These are phyloP conservation scores for Reticulascus tulasneorum DNA, from an alignment of 2,329 filamentous ascomycete genomes.

Conservation along the genomic window DNA sequence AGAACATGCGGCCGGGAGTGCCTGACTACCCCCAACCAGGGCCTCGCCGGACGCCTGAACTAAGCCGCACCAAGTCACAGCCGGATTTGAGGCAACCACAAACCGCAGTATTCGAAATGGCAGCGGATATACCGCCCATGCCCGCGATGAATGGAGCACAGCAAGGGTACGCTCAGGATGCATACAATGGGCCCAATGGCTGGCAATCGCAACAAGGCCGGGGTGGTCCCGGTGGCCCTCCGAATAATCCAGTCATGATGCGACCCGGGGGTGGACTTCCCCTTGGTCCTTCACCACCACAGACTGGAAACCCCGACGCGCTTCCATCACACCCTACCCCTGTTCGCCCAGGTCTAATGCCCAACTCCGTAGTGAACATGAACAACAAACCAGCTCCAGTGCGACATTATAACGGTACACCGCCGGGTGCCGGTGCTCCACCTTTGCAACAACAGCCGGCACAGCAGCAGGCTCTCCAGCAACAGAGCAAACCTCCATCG, in stretches of 20 bases:
- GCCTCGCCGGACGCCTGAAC: slow-evolving; percentile 46
- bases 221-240: too few species aligned
- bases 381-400: slow-evolving; percentile 56
- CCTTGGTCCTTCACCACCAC: slow-evolving; percentile 20
- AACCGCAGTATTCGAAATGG: slow-evolving; percentile 71
- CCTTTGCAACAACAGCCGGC: slow-evolving; percentile 18
- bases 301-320: slow-evolving; percentile 38
- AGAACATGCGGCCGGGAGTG: slow-evolving; percentile 36
- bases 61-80: slow-evolving; percentile 62
- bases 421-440: slow-evolving; percentile 40
- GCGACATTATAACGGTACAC: slow-evolving; percentile 49
- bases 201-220: too few species aligned
- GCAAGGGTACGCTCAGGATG: slow-evolving; percentile 13
- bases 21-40: slow-evolving; percentile 42
- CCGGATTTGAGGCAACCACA: slow-evolving; percentile 62
- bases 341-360: slow-evolving; percentile 59
- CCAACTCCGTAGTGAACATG: slow-evolving; percentile 52
- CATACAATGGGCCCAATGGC: slow-evolving; percentile 10
- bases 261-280: slow-evolving; percentile 22
- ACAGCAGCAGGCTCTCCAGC: slow-evolving; percentile 21
- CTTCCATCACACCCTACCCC: slow-evolving; percentile 59
- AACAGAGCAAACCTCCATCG: slow-evolving; percentile 18
- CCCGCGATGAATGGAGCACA: slow-evolving; percentile 37
- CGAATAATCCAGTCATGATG: slow-evolving; percentile 7
- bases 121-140: slow-evolving; percentile 54